These are phyloP conservation scores for Staphylotrichum tortipilum DNA, from an alignment of 495 filamentous ascomycete species.

Conservation along the genomic window DNA sequence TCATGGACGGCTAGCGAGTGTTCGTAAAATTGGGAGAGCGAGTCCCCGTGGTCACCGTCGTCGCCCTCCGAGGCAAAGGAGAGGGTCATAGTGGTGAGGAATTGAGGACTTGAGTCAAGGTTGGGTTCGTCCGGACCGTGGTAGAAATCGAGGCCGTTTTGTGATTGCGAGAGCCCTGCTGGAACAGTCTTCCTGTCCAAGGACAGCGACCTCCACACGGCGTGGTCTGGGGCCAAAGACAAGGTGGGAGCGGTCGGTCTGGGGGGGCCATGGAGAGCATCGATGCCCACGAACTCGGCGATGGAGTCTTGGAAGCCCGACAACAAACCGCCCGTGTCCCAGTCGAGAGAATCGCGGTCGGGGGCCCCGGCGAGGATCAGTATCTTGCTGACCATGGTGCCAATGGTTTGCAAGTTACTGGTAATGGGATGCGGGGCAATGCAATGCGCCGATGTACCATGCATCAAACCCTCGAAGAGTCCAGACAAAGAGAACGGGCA, in stretches of 20 bases:
- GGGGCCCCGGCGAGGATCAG: constrained; percentile 60
- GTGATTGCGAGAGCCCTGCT: constrained; percentile 39
- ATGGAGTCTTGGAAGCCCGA: constrained; percentile 36
- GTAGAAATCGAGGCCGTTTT: constrained; percentile 29
- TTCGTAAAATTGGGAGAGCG: constrained; percentile 56
- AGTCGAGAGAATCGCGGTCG: constrained; percentile 42
- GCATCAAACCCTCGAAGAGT: too few species aligned
- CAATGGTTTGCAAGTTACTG: not conserved
- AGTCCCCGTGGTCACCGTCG: constrained; percentile 14
- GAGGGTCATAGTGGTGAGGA: constrained; percentile 40
- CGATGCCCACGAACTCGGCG: constrained; percentile 35
- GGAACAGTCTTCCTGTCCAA: constrained; percentile 27
- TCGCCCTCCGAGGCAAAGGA: constrained; percentile 26
- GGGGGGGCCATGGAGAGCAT: not conserved
- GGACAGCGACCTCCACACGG: constrained; percentile 41
- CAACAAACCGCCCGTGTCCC: constrained; percentile 46
- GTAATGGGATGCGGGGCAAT: too few species aligned
- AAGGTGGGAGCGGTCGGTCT: constrained; percentile 2
- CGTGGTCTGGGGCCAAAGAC: constrained; percentile 20
- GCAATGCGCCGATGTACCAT: too few species aligned
- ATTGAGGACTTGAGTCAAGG: constrained; percentile 29
- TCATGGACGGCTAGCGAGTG: constrained; percentile 62
- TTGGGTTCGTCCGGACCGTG: constrained; percentile 10
- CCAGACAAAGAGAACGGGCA: too few species aligned
- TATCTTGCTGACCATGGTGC: constrained; percentile 38